These are phyloP conservation scores for Sporothrix protearum DNA, from an alignment of 2,329 filamentous ascomycete species.

Conservation along the genomic window DNA sequence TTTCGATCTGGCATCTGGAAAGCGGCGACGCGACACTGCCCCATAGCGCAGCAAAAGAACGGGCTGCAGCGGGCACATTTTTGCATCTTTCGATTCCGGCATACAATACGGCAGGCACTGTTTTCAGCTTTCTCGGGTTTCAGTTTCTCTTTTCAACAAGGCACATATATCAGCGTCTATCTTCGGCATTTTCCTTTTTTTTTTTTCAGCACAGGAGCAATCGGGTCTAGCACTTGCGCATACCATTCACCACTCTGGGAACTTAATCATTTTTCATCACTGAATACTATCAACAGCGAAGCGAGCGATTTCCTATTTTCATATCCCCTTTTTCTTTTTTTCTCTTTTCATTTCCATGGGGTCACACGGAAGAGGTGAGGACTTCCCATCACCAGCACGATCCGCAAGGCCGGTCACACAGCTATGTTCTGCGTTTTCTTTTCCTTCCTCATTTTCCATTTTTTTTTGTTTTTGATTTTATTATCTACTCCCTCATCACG, in stretches of 20 bases:
- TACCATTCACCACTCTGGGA: conserved; percentile 26
- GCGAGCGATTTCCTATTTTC: conserved; percentile 38
- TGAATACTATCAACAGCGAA: conserved; percentile 37
- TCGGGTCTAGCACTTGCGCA: conserved; percentile 17
- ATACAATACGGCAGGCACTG: conserved; percentile 19
- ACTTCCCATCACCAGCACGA: conserved; percentile 35
- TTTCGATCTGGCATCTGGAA: conserved; percentile 29
- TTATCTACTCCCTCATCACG: conserved; percentile 47
- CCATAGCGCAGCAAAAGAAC: conserved; percentile 1
- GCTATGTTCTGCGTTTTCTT: conserved; percentile 24
- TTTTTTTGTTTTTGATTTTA: conserved; percentile 26
- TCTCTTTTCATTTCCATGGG: conserved; percentile 38
- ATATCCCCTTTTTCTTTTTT: conserved; percentile 33
- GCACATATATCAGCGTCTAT: conserved; percentile 11
- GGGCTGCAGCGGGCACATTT: conserved; percentile 15
- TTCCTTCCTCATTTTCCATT: conserved; percentile 20
- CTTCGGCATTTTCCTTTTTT: conserved; percentile 18
- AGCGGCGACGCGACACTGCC: conserved; percentile 27
- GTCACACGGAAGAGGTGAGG: conserved; percentile 32
- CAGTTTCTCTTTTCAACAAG: background rate
- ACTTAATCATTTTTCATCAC: conserved; percentile 24
- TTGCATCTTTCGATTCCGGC: conserved; percentile 15
- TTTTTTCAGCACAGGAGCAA: conserved; percentile 25
- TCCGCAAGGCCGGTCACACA: conserved; percentile 50
- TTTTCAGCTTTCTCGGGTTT: background rate